These are phyloP conservation scores for Podila minutissima DNA, from an alignment of 192 early-diverging fungal species.

Conservation along the genomic window DNA sequence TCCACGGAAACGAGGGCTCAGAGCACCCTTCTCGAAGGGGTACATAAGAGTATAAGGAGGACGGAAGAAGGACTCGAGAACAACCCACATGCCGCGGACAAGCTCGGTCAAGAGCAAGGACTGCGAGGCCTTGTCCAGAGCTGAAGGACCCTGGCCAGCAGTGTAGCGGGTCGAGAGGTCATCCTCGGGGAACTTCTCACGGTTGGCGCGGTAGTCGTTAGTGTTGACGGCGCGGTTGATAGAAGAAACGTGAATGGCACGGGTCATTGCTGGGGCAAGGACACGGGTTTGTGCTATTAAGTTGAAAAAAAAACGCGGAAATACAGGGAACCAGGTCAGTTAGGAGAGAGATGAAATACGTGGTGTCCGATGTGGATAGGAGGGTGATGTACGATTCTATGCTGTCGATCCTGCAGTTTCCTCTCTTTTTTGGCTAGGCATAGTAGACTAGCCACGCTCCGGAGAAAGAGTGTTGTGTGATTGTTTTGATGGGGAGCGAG, in stretches of 20 bases:
- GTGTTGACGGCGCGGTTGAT: slow-evolving; percentile 31
- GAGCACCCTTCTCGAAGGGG: slow-evolving; percentile 93
- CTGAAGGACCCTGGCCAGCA: slow-evolving; percentile 27
- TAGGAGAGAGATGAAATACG: background rate
- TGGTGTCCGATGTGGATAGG: too few relatives aligned
- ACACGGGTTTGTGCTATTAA: slow-evolving; percentile 39
- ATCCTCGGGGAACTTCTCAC: slow-evolving; percentile 49
- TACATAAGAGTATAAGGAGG: slow-evolving; percentile 97
- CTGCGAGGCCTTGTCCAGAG: slow-evolving; percentile 69
- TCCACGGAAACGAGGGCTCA: slow-evolving; percentile 94
- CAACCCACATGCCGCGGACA: slow-evolving; percentile 90
- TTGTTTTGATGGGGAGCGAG: background rate
- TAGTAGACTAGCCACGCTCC: background rate
- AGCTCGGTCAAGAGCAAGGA: slow-evolving; percentile 93
- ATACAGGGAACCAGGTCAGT: background rate
- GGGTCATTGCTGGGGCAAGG: slow-evolving; percentile 37
- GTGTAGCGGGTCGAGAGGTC: slow-evolving; percentile 39
- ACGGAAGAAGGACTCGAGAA: slow-evolving; percentile 92
- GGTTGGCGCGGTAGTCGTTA: slow-evolving; percentile 50
- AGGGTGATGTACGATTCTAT: too few relatives aligned
- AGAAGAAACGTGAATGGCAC: slow-evolving; percentile 39
- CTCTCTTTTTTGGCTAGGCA: background rate
- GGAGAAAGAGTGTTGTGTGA: too few relatives aligned
- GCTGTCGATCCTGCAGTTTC: background rate
- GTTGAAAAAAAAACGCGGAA: slow-evolving; percentile 3